These are phyloP conservation scores for Fusarium sororula DNA, from an alignment of 2,329 filamentous ascomycete genomes.

Conservation along the genomic window DNA sequence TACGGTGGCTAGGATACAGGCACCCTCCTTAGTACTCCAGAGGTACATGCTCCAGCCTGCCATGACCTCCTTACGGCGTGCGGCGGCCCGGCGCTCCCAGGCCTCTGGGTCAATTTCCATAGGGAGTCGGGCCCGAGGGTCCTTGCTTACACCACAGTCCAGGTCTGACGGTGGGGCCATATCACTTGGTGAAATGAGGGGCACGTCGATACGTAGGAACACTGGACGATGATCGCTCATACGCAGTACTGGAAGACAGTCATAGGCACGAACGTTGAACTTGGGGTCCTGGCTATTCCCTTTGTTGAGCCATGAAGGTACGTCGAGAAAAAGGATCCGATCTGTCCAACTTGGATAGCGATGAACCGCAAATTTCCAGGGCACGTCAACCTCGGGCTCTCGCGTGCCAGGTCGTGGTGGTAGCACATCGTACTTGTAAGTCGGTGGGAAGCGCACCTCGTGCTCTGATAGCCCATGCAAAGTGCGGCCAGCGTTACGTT, in stretches of 20 bases:
- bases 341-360: conserved; percentile 96
- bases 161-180: conserved; percentile 48
- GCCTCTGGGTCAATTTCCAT: conserved; percentile 63
- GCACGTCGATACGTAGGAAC: conserved; percentile 73
- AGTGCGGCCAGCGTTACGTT: conserved; percentile 73
- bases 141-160: conserved; percentile 40
- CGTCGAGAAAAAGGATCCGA: conserved; percentile 80
- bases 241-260: conserved; percentile 78
- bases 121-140: conserved; percentile 58
- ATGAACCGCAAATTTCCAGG: conserved; percentile 70
- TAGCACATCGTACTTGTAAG: conserved; percentile 82
- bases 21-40: conserved; percentile 63
- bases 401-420: conserved; percentile 46
- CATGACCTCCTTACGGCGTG: conserved; percentile 56
- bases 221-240: conserved; percentile 91
- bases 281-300: conserved; percentile 28
- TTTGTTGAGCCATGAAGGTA: conserved; percentile 60
- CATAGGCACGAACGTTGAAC: conserved; percentile 71
- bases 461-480: conserved; percentile 83
- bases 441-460: conserved; percentile 82
- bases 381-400: conserved; percentile 39
- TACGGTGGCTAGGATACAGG: conserved; percentile 55
- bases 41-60: conserved; percentile 65
- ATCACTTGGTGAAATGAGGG: conserved; percentile 59
- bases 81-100: conserved; percentile 61